Base-by-base conservation (phyloP, 129 eudicot genomes). In the Sambucus nigra region DNA sequence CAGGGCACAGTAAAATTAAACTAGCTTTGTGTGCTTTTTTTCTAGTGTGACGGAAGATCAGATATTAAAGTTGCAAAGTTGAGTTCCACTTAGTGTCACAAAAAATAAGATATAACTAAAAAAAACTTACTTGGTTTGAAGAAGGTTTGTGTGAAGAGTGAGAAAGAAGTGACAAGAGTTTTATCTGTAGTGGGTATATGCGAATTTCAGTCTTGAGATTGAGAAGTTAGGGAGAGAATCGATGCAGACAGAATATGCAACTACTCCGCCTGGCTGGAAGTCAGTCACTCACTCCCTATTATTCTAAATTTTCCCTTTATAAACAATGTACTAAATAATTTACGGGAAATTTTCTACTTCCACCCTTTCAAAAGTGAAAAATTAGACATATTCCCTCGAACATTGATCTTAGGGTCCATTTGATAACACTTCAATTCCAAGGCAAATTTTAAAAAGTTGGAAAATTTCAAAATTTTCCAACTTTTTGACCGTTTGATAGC, bases 11-110 rank as follows among this genome's bases (percentile, higher is more conserved):
- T 35, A 15, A 35, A 35, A 70, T 61, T 73, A 68, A 52, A 26
- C 11, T 25, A 23, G 24, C 24, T 32, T 1, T 21, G 13, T 35
- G 42, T 35, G 42, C 42, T 17, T 20, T 38, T 12, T 40, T 26
- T 44, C 7, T 38, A 40, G 29, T 39, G 68, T 63, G 51, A 63
- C 13, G 15, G 40, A 26, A 63, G 60, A 63, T 63, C 60, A 16
- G 48, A 51, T 35, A 35, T 35, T 35, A 35, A 35, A 35, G 42
- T 35, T 35, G 42, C 42, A 31, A 31, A 31, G 38, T 31, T 31
- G 38, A 31, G 38, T 31, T 35, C 42, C 42, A 35, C 42, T 35
- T 35, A 7, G 42, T 12, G 13, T 7, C 8, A 35, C 1, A 64
- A 42, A 42, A n/a, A 42, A 13, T 6, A 2, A 42, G 20, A 42